Percentiles rank a stretch among this genome's conserved stretches.
These are phyloP conservation scores for Alternaria atra DNA, from an alignment of 2,329 filamentous ascomycete genomes.

Conservation along the genomic window DNA sequence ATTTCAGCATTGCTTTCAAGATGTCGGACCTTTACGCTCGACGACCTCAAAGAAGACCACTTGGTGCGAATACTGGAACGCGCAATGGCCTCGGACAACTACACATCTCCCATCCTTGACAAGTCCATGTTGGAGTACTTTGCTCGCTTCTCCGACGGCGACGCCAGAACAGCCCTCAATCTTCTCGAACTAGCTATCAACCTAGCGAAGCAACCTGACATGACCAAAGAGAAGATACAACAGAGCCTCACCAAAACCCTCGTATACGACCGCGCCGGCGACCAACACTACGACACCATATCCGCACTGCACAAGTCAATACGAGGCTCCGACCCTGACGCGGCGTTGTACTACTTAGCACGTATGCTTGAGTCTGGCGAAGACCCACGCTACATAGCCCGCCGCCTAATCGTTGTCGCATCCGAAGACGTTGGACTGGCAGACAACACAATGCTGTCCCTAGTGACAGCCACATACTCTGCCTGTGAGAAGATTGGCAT, in stretches of 20 bases:
- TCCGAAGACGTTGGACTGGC: constrained; percentile 93
- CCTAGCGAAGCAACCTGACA: constrained; percentile 69
- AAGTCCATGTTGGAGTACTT: constrained; percentile 82
- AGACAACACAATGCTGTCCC: constrained; percentile 80
- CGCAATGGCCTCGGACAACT: constrained; percentile 71
- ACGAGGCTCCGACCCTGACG: constrained; percentile 85
- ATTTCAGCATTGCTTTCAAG: constrained; percentile 86
- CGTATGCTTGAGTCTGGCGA: constrained; percentile 96
- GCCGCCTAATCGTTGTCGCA: constrained; percentile 92
- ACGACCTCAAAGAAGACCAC: constrained; percentile 76
- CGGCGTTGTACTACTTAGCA: constrained; percentile 90
- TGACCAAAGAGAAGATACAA: constrained; percentile 81
- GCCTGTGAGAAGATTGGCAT: constrained; percentile 93
- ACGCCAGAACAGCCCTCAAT: constrained; percentile 91
- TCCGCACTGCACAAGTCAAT: constrained; percentile 97
- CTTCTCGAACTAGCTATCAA: constrained; percentile 89
- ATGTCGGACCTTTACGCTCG: constrained; percentile 88
- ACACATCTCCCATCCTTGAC: constrained; percentile 71
- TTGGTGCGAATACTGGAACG: constrained; percentile 77
- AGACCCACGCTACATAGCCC: constrained; percentile 89
- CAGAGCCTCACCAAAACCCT: constrained; percentile 86
- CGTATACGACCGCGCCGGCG: constrained; percentile 92
- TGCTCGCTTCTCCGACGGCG: constrained; percentile 86
- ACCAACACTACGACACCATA: constrained; percentile 98
- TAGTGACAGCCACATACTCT: constrained; percentile 86